Base-by-base conservation (phyloP, 495 filamentous ascomycete species). In the Daldinia concentrica region DNA sequence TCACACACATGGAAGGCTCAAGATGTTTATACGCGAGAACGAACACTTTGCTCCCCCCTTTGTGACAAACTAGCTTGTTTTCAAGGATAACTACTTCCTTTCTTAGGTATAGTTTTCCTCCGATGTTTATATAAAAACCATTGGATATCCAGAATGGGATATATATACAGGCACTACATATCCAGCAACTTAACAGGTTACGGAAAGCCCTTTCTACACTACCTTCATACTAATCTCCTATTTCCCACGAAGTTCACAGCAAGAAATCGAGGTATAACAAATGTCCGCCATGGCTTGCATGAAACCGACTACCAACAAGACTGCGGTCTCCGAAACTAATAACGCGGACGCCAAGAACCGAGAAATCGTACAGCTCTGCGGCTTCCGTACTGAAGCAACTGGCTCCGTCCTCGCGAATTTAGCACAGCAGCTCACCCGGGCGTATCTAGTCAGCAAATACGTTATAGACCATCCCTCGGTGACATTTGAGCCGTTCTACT, bases 401-500 rank as follows among this genome's bases (percentile, higher is more conserved):
- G 57, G 57, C 30, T 3, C 7, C 0, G 26, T n/a, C n/a, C 32
- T 70, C 14, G 17, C 50, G 15, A 3, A 15, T 1, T 3, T 70
- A 22, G 48, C 51, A 12, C 26, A 26, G 6, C 14, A 12, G 4
- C 19, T 45, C n/a, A 36, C 15, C 1, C 1, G 7, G 19, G 19
- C 17, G 17, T 22, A 37, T 14, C 54, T 43, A 26, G 22, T 32
- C 29, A 6, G 7, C 30, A 6, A 37, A 1, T 19, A 1, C 19
- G 17, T 60, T 29, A 15, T 24, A n/a, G 1, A 29, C 26, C 12
- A 60, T 6, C 64, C 55, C 5, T 11, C 17, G 1, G 14, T 63
- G 37, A 58, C 50, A 36, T 76, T 76, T 37, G 39, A 71, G 58
- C 74, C 74, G 8, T 76, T 76, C 58, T 76, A 76, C 54, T 76